Evolutionary conservation across 2,329 filamentous ascomycete species (phyloP).

Genomic region (Colletotrichum spinosum): DNA sequence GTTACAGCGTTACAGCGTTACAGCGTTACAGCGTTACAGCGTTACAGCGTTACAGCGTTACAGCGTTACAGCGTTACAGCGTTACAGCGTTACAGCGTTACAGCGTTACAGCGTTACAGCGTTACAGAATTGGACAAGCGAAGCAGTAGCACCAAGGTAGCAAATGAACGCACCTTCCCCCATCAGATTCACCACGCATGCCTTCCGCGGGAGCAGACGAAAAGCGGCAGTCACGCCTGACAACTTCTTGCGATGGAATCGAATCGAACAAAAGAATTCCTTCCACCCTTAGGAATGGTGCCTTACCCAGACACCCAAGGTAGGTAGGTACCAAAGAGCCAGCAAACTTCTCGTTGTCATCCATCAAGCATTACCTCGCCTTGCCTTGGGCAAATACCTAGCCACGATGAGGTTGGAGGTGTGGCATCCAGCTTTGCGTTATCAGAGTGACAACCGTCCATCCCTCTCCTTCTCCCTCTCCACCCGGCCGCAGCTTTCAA

Average conservation of each 20-base stretch:
- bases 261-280: too few species aligned
- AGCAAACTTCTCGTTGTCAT: background rate
- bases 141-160: background rate
- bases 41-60: conserved; percentile 17
- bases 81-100: conserved; percentile 12
- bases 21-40: conserved; percentile 26
- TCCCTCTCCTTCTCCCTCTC: background rate
- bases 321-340: background rate
- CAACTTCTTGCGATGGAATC: too few species aligned
- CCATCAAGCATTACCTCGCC: conserved; percentile 2
- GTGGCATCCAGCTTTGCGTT: background rate
- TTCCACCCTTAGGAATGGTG: background rate
- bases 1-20: conserved; percentile 22
- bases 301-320: background rate
- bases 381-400: conserved; percentile 1
- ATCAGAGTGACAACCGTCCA: conserved; percentile 15
- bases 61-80: conserved; percentile 31
- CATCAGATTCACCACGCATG: background rate
- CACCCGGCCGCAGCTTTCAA: conserved; percentile 29
- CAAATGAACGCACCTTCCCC: background rate
- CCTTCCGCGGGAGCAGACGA: too few species aligned
- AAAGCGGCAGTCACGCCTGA: too few species aligned
- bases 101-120: conserved; percentile 36
- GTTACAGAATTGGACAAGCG: conserved; percentile 35
- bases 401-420: background rate